Evolutionary conservation across 495 filamentous ascomycete species (phyloP).

Genomic region (Xylaria curta): DNA sequence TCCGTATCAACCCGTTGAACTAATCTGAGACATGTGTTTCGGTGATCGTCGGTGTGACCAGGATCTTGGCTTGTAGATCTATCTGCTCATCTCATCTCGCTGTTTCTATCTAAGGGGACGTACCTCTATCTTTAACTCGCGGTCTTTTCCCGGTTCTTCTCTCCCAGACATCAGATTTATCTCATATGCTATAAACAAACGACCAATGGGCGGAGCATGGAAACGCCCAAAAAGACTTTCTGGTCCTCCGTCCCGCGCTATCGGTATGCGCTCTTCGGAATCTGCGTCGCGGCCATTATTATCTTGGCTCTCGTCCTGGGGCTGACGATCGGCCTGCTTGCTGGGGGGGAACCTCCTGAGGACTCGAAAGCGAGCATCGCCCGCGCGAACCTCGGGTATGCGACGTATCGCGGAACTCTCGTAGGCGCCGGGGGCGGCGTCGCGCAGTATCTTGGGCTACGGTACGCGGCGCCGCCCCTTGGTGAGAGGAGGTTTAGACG

Average conservation of each 20-base stretch:
- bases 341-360: neutral
- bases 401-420: slow-evolving; percentile 45
- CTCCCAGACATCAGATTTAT: neutral
- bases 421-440: slow-evolving; percentile 44
- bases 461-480: slow-evolving; percentile 51
- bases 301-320: neutral
- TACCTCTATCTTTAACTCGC: neutral
- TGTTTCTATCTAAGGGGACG: neutral
- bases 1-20: neutral
- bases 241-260: neutral
- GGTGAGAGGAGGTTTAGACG: slow-evolving; percentile 49
- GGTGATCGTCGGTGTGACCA: slow-evolving; percentile 7
- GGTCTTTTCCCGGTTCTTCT: neutral
- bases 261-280: neutral
- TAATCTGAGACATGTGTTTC: neutral
- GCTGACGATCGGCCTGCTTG: neutral
- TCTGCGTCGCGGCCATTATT: neutral
- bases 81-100: neutral
- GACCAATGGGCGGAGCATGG: neutral
- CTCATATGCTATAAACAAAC: neutral
- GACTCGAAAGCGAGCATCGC: slow-evolving; percentile 21
- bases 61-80: neutral
- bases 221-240: neutral
- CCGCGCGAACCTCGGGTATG: slow-evolving; percentile 52
- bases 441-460: slow-evolving; percentile 51